These are phyloP conservation scores for Primulina eburnea DNA, from an alignment of 257 asterid species.

Conservation along the genomic window DNA sequence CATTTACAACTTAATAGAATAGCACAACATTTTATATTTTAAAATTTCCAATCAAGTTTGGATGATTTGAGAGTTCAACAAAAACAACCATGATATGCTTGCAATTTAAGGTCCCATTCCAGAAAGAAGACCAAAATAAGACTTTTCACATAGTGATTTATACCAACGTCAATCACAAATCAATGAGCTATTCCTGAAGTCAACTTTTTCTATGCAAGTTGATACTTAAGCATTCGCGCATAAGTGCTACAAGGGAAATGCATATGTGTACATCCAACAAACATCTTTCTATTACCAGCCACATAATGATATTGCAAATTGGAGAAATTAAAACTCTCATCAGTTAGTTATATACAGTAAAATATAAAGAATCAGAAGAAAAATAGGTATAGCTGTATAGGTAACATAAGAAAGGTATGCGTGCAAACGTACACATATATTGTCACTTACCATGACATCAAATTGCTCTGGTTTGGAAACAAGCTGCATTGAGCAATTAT, in stretches of 20 bases:
- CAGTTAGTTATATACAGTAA: not conserved
- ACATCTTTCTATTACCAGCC: not conserved
- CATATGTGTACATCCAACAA: not conserved
- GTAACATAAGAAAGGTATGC: not conserved
- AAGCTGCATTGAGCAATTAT: slow-evolving; percentile 99
- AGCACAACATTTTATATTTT: no score
- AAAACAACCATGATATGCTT: not conserved
- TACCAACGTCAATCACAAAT: not conserved
- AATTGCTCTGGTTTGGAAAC: slow-evolving; percentile 99
- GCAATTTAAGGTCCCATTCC: not conserved
- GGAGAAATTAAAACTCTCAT: not conserved
- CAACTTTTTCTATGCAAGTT: not conserved
- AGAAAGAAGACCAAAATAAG: not conserved
- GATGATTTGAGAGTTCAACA: not conserved
- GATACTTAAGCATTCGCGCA: not conserved
- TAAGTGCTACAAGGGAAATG: not conserved
- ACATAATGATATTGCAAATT: not conserved
- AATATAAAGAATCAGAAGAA: not conserved
- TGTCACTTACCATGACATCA: slow-evolving; percentile 80
- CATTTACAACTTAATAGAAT: no score
- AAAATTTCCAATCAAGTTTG: not conserved
- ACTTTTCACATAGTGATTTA: not conserved
- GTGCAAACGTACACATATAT: not conserved
- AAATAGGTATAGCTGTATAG: not conserved
- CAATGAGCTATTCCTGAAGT: not conserved